phyloP scores from a whole-genome alignment of 2,329 filamentous ascomycete genomes.

The Teratosphaeria gauchensis region DNA sequence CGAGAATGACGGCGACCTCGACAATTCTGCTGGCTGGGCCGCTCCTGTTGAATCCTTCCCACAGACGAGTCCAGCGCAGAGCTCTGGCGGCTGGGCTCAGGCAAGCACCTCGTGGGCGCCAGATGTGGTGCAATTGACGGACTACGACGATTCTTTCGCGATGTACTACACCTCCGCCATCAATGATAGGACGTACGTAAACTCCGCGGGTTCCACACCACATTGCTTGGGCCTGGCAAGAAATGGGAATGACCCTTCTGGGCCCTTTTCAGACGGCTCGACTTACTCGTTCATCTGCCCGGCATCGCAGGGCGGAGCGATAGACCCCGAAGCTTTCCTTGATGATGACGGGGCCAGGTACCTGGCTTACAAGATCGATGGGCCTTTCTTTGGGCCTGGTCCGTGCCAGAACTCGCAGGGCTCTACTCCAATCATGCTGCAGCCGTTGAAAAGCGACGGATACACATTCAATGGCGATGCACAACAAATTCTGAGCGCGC shows the following conservation, averaged over 20 bases:
- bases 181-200: not conserved
- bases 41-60: not conserved
- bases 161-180: not conserved
- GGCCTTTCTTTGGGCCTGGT: not conserved
- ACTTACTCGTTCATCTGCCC: not conserved
- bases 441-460: not conserved
- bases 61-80: not conserved
- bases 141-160: not conserved
- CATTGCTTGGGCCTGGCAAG: not conserved
- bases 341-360: not conserved
- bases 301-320: not conserved
- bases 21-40: no score
- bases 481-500: not conserved
- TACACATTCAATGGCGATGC: not conserved
- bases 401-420: not conserved
- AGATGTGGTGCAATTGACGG: not conserved
- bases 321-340: not conserved
- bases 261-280: not conserved
- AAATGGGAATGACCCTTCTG: not conserved
- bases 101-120: not conserved
- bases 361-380: conserved; percentile 1
- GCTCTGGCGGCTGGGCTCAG: not conserved
- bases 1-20: no score
- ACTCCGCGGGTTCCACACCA: not conserved
- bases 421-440: not conserved